A percentile compares a stretch with the other conserved stretches of the same genome.
These are phyloP conservation scores for Xerocomellus chrysenteron DNA, from an alignment of 768 basidiomycete species.

Conservation along the genomic window DNA sequence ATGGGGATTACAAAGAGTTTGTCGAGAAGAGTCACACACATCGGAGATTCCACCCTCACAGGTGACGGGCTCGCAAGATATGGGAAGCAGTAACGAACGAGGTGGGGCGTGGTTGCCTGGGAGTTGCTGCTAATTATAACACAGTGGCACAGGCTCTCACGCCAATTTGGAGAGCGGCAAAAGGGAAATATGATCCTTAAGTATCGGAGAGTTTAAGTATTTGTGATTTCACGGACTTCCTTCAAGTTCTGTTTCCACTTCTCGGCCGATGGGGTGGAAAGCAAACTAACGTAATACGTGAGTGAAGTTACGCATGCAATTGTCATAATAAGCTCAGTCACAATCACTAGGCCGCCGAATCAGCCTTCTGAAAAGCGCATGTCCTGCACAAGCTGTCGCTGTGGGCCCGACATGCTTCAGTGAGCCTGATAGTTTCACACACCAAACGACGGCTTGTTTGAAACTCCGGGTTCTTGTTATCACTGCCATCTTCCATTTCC, in stretches of 20 bases:
- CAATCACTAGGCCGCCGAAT: too few relatives aligned
- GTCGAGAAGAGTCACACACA: slow-evolving; percentile 60
- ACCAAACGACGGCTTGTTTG: not conserved
- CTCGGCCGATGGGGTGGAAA: not conserved
- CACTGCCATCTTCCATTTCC: not conserved
- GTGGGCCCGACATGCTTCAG: not conserved
- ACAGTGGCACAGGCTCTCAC: slow-evolving; percentile 74
- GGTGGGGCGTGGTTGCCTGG: slow-evolving; percentile 54
- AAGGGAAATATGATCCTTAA: slow-evolving; percentile 30
- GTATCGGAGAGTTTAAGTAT: too few relatives aligned
- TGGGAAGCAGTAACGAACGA: slow-evolving; percentile 59
- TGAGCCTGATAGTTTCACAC: not conserved
- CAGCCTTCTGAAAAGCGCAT: too few relatives aligned
- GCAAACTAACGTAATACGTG: too few relatives aligned
- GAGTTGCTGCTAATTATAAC: slow-evolving; percentile 58
- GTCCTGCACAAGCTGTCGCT: not conserved
- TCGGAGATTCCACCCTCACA: slow-evolving; percentile 75
- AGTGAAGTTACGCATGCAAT: too few relatives aligned
- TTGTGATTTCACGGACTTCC: too few relatives aligned
- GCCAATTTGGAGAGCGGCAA: slow-evolving; percentile 57
- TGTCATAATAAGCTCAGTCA: too few relatives aligned
- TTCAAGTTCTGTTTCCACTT: not conserved
- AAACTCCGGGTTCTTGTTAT: not conserved
- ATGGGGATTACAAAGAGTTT: slow-evolving; percentile 59
- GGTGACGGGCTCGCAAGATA: slow-evolving; percentile 70